These are phyloP conservation scores for Hyaloperonospora brassicae DNA, from an alignment of 352 stramenopile species.

Conservation along the genomic window DNA sequence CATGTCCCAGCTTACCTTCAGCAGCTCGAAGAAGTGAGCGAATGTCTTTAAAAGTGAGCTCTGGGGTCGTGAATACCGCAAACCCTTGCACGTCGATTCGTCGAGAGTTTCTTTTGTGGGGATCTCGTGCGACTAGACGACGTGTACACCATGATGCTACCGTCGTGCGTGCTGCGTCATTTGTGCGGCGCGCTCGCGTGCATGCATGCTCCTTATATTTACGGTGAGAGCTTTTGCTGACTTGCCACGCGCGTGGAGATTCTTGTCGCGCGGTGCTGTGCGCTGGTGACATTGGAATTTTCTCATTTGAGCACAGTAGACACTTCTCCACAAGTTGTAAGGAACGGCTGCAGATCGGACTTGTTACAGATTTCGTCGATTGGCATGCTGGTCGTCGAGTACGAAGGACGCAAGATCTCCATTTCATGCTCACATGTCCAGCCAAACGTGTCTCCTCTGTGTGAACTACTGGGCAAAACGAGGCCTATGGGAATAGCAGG, in stretches of 20 bases:
- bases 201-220: no score
- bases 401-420: slow-evolving; percentile 93
- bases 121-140: slow-evolving; percentile 96
- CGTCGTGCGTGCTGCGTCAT: slow-evolving; percentile 91
- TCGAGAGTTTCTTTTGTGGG: slow-evolving; percentile 72
- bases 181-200: slow-evolving; percentile 87
- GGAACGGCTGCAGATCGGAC: slow-evolving; percentile 90
- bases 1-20: slow-evolving; percentile 72
- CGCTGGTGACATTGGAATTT: slow-evolving; percentile 89
- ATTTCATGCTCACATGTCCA: slow-evolving; percentile 96
- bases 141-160: slow-evolving; percentile 96
- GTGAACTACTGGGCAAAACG: no score
- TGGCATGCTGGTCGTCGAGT: slow-evolving; percentile 89
- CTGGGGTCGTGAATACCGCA: neutral
- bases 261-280: slow-evolving; percentile 86
- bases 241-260: no score
- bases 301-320: slow-evolving; percentile 90
- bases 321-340: slow-evolving; percentile 90
- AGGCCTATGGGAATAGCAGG: no score
- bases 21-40: slow-evolving; percentile 50
- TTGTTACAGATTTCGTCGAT: slow-evolving; percentile 87
- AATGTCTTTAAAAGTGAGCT: neutral
- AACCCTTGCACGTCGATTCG: slow-evolving; percentile 40
- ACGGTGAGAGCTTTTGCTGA: slow-evolving; percentile 96
- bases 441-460: no score